Conservation (phyloP, 106 monocot species). For the Gastrodia elata region DNA sequence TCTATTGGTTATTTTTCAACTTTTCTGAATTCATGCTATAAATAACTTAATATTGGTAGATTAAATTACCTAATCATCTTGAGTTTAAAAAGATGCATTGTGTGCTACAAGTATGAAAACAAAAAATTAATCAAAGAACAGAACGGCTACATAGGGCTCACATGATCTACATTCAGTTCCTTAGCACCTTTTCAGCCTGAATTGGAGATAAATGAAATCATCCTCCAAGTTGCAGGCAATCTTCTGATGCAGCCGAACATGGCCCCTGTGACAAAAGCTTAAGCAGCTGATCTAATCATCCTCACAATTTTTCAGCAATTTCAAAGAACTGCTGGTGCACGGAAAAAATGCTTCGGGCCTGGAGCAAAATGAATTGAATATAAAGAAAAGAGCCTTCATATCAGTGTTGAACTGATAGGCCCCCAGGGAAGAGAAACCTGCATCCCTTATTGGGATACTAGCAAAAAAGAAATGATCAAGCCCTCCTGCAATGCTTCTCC, state of each 20-base stretch:
- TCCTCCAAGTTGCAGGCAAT: conserved; percentile 11
- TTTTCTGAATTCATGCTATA: no score
- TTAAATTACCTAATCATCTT: no score
- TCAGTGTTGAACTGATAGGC: conserved; percentile 46
- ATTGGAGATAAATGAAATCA: conserved; percentile 33
- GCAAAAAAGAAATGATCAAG: conserved; percentile 66
- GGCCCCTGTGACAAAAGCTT: conserved; percentile 12
- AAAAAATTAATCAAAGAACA: no score
- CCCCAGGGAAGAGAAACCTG: conserved; percentile 34
- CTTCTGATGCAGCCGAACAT: not conserved
- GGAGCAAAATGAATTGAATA: conserved; percentile 59
- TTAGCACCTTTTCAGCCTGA: conserved; percentile 38
- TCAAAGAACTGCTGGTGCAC: conserved; percentile 39
- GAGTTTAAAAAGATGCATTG: no score
- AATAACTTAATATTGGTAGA: no score
- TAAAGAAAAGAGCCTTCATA: conserved; percentile 36
- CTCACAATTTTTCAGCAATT: conserved; percentile 22
- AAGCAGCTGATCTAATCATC: conserved; percentile 23
- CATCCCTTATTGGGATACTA: conserved; percentile 32
- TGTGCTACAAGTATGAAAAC: no score
- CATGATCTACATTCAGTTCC: conserved; percentile 27
- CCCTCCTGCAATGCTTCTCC: conserved; percentile 65
- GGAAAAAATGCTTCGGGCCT: conserved; percentile 71
- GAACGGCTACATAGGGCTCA: no score
- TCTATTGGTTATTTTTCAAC: no score